Base-by-base conservation (phyloP, 306 rosid species). In the Acacia crassicarpa region DNA sequence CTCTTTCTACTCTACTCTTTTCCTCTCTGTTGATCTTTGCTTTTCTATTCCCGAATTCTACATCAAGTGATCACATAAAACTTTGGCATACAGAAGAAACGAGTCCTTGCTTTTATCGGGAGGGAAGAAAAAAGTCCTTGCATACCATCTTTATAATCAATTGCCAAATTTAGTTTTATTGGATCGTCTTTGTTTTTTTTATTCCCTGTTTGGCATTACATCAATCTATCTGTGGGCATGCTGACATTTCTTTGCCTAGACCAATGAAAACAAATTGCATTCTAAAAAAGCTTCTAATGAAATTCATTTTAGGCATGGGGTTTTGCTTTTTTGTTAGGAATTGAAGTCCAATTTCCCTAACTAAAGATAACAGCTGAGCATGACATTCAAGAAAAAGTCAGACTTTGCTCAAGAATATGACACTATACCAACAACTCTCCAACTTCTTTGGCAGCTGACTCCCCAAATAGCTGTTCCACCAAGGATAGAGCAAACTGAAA, bases 391-490 rank as follows among this genome's bases (percentile, higher is more conserved):
- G 62, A 33, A 23, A 48, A 32, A 72, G 59, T 20, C 8, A n/a
- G 23, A 15, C 48, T 8, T 35, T 20, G 65, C 51, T 75, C 77
- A 75, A 35, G 33, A 54, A 51, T 48, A 72, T 63, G 32, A 79
- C 68, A 77, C 72, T 84, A 82, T 88, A 95, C 97, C 95, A 95
- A 66, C 41, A 53, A 80, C 75, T 90, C 91, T 88, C 88, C 96
- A 82, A 92, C 85, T 75, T 92, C 91, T 78, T 79, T 89, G 63
- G 97, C 95, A 78, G 86, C 85, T n/a, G 91, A 86, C 79, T 89
- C 97, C 68, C 98, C 99, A 61, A 83, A 84, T 46, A 95, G 89
- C 93, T 91, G 99, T 81, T 90, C 94, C 11, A 86, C 96, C 77
- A 95, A 94, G 70, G 95, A 82, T 61, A 95, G 81, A 73, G 98